phyloP scores from a whole-genome alignment of 2,329 filamentous ascomycete species.

The Ophiostoma novo-ulmi region DNA sequence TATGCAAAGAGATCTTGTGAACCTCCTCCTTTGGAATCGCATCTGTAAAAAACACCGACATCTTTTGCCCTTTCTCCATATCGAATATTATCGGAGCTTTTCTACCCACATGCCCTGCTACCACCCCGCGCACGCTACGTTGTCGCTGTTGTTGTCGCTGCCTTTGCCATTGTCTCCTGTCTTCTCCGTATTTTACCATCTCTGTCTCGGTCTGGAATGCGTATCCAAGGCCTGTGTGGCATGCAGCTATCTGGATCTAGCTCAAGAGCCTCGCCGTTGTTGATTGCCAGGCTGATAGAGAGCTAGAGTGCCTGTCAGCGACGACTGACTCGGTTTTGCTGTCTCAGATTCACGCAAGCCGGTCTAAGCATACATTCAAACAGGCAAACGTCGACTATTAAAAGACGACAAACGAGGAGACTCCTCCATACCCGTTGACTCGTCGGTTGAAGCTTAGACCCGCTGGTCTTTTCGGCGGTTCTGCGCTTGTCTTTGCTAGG shows the following conservation, averaged over 20 bases:
- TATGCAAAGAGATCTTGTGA: conserved; percentile 6
- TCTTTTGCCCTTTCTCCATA: conserved; percentile 2
- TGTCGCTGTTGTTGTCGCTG: background rate
- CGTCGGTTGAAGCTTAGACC: background rate
- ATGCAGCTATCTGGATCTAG: conserved; percentile 1
- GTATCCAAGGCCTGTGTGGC: conserved; percentile 2
- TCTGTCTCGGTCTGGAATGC: background rate
- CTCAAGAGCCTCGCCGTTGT: background rate
- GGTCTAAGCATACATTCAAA: background rate
- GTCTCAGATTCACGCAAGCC: conserved; percentile 12
- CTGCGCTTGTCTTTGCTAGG: conserved; percentile 10
- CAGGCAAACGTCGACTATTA: too few relatives aligned
- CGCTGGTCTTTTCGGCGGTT: background rate
- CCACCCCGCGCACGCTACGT: conserved; percentile 12
- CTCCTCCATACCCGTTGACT: background rate
- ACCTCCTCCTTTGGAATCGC: background rate
- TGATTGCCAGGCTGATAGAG: background rate
- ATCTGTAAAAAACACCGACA: conserved; percentile 5
- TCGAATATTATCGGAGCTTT: conserved; percentile 10
- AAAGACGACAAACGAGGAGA: background rate
- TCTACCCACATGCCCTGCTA: conserved; percentile 4
- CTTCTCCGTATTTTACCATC: background rate
- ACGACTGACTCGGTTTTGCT: background rate
- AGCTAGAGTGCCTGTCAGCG: too few relatives aligned
- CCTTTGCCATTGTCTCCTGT: background rate